Evolutionary conservation across 139 green algal genomes (phyloP).

Genomic region (Volvox africanus): DNA sequence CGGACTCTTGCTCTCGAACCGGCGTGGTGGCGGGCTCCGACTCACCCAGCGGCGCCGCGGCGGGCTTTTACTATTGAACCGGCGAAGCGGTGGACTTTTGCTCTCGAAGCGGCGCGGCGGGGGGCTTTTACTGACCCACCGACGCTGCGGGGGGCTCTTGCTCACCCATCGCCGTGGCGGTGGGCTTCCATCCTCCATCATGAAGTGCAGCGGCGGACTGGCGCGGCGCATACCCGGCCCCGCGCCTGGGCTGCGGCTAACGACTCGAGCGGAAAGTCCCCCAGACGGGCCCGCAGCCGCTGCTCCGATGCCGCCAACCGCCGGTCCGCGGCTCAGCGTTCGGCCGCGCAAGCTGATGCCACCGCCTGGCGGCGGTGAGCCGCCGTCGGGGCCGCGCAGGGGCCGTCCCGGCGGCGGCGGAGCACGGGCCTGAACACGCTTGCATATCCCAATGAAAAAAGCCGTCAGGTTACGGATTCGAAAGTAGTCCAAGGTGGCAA

Average conservation of each 20-base stretch:
- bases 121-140: constrained; percentile 40
- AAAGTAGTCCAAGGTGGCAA: constrained; percentile 47
- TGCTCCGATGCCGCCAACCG: neutral
- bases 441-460: constrained; percentile 57
- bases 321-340: neutral
- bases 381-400: constrained; percentile 33
- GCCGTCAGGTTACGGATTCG: constrained; percentile 53
- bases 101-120: constrained; percentile 19
- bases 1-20: constrained; percentile 22
- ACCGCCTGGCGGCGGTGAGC: constrained; percentile 37
- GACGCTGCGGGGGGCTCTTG: constrained; percentile 40
- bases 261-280: neutral
- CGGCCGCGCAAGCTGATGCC: constrained; percentile 11
- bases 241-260: constrained; percentile 13
- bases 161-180: constrained; percentile 39
- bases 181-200: constrained; percentile 35
- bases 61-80: constrained; percentile 33
- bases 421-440: constrained; percentile 28
- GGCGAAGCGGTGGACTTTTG: constrained; percentile 24
- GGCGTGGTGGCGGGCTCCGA: constrained; percentile 14
- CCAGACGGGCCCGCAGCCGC: neutral
- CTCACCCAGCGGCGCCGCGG: constrained; percentile 17
- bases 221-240: neutral
- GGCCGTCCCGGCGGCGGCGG: constrained; percentile 43
- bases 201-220: constrained; percentile 41